A percentile compares a stretch with the other conserved stretches of the same genome.
phyloP scores from a whole-genome alignment of 2,329 filamentous ascomycete species.

The Colletotrichum noveboracense region DNA sequence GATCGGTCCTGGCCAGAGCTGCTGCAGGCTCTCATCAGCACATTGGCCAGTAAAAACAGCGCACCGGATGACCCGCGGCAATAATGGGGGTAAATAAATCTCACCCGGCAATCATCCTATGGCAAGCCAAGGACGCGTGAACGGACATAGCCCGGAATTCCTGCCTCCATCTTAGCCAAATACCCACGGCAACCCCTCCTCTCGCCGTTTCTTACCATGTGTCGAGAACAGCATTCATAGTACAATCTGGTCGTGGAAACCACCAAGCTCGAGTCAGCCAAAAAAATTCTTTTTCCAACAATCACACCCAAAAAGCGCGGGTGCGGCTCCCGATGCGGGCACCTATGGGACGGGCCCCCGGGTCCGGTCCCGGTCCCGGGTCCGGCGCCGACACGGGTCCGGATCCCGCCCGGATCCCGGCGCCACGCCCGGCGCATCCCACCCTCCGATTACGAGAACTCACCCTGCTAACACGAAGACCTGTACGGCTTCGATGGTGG shows the following conservation, averaged over 20 bases:
- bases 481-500: conserved; percentile 64
- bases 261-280: neutral
- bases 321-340: neutral
- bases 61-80: neutral
- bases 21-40: conserved; percentile 26
- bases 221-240: conserved; percentile 51
- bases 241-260: conserved; percentile 46
- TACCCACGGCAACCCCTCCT: neutral
- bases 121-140: conserved; percentile 61
- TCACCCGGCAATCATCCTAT: conserved; percentile 60
- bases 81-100: neutral
- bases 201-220: conserved; percentile 5
- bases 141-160: conserved; percentile 66
- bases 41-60: neutral
- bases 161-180: conserved; percentile 33
- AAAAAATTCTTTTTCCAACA: neutral
- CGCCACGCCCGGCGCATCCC: neutral
- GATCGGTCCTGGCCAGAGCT: conserved; percentile 51
- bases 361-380: no score
- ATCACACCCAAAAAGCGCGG: neutral
- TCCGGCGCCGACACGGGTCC: neutral
- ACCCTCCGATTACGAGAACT: conserved; percentile 21
- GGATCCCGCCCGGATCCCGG: neutral
- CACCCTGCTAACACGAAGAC: conserved; percentile 62
- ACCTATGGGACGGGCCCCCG: neutral